A percentile compares a stretch with the other conserved stretches of the same genome.
Conservation (phyloP, 805 yeast genomes). For the Spathaspora sp. region DNA sequence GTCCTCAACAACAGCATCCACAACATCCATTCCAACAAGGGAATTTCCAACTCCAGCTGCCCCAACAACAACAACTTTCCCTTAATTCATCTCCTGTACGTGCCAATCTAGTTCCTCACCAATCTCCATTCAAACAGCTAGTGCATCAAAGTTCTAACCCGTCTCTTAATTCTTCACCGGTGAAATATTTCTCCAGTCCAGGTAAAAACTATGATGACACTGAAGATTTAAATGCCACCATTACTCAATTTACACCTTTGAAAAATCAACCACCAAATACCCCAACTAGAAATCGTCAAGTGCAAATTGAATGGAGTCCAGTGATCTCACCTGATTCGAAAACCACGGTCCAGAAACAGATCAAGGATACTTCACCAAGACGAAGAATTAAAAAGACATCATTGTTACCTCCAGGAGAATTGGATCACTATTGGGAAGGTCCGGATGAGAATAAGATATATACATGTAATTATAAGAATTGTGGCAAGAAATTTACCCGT, state of each 20-base stretch:
- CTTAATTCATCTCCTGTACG: constrained; percentile 1
- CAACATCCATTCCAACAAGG: constrained; percentile 6
- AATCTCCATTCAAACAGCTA: constrained; percentile 5
- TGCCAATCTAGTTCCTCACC: background rate
- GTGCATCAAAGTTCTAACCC: constrained; percentile 8
- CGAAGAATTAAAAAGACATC: constrained; percentile 54
- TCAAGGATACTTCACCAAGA: constrained; percentile 45
- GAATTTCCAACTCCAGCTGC: constrained; percentile 3
- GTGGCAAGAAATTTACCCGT: constrained; percentile 82
- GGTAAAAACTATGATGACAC: constrained; percentile 11
- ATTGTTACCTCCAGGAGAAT: constrained; percentile 82
- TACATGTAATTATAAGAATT: constrained; percentile 69
- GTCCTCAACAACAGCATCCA: background rate
- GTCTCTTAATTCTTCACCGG: constrained; percentile 30
- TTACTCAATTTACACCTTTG: constrained; percentile 38
- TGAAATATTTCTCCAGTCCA: constrained; percentile 19
- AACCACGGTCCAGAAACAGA: constrained; percentile 32
- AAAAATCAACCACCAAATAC: constrained; percentile 25
- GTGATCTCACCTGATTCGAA: constrained; percentile 36
- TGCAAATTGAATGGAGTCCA: constrained; percentile 38
- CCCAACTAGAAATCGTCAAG: constrained; percentile 8
- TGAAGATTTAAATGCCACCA: constrained; percentile 38
- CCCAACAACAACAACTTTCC: background rate
- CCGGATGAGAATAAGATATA: constrained; percentile 70
- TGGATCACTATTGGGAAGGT: constrained; percentile 79